These are phyloP conservation scores for Chrysopogon serrulatus DNA, from an alignment of 176 grass and related monocot genomes.

Conservation along the genomic window DNA sequence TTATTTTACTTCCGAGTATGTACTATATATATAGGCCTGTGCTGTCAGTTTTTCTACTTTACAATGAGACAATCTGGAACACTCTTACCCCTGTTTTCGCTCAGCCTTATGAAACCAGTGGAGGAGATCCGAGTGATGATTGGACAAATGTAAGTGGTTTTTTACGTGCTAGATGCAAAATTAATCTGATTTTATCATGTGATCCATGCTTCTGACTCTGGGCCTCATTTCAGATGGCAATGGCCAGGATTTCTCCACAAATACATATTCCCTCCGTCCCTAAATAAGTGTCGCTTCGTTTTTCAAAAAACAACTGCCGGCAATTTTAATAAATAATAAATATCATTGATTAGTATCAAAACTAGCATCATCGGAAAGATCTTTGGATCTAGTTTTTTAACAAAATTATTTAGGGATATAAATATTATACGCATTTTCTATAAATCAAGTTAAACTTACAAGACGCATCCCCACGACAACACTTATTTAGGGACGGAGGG, in stretches of 20 bases:
- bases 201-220: slow-evolving; percentile 21
- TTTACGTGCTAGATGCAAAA: not conserved
- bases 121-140: slow-evolving; percentile 83
- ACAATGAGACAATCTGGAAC: not conserved
- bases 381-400: too few relatives aligned
- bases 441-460: too few relatives aligned
- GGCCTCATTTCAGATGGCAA: slow-evolving; percentile 64
- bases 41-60: not conserved
- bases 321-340: too few relatives aligned
- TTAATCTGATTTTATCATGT: slow-evolving; percentile 31
- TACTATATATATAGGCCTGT: not conserved
- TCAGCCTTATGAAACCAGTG: slow-evolving; percentile 68
- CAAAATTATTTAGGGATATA: too few relatives aligned
- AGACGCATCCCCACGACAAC: too few relatives aligned
- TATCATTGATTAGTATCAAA: too few relatives aligned
- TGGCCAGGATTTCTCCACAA: slow-evolving; percentile 89
- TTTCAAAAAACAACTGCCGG: too few relatives aligned
- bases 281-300: too few relatives aligned
- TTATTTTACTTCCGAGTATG: not conserved
- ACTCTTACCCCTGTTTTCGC: slow-evolving; percentile 22
- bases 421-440: too few relatives aligned
- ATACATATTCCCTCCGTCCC: too few relatives aligned
- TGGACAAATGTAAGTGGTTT: slow-evolving; percentile 82
- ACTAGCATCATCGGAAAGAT: too few relatives aligned
- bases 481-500: too few relatives aligned